Evolutionary conservation across 1,139 yeast species (phyloP).

Genomic region (Nakaseomyces kungkrabaensis): DNA sequence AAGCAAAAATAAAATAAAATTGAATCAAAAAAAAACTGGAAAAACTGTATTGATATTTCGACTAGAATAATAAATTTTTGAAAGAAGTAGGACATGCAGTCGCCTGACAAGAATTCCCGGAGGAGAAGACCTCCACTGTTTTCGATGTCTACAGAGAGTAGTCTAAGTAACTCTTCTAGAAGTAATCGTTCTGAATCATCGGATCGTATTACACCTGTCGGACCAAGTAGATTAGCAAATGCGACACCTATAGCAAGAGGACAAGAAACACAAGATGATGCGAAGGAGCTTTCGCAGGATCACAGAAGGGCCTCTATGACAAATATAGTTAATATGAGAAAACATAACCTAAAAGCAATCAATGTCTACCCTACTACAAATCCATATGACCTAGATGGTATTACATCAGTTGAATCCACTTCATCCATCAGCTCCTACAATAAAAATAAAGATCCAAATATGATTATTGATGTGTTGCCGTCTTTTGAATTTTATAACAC

Average conservation of each 20-base stretch:
- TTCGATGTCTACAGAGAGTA: constrained; percentile 1
- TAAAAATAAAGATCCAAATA: neutral
- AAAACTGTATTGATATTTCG: too few species aligned
- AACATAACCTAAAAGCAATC: neutral
- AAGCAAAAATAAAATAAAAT: too few species aligned
- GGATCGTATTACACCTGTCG: neutral
- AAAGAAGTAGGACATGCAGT: neutral
- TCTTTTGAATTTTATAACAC: constrained; percentile 25
- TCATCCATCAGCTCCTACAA: neutral
- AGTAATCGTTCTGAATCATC: neutral
- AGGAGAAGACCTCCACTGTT: constrained; percentile 2
- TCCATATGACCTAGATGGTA: neutral
- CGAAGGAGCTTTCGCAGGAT: neutral
- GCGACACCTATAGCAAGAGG: neutral
- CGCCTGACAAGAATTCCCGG: neutral
- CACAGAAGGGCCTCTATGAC: neutral
- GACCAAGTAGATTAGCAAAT: neutral
- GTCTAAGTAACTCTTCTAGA: neutral
- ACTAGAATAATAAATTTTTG: too few species aligned
- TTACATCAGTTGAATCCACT: neutral
- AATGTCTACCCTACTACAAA: neutral
- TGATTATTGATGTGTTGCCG: constrained; percentile 19
- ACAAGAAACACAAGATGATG: neutral
- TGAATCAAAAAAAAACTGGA: too few species aligned
- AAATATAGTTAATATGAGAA: neutral